Evolutionary conservation across 306 rosid species (phyloP).

Genomic region (Medicago ruthenica): DNA sequence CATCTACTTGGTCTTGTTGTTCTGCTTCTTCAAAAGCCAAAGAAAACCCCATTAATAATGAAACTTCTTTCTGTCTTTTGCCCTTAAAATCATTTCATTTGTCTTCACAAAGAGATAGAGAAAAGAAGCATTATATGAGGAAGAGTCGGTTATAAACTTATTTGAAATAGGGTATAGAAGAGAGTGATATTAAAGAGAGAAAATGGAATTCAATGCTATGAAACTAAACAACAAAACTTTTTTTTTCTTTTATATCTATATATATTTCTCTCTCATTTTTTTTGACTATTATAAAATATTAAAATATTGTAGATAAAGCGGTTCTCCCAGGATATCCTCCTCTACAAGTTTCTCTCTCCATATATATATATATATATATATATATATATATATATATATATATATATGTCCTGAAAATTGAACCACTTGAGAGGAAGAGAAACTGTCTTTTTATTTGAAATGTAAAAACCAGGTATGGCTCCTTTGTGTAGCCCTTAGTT

Average conservation of each 20-base stretch:
- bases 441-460: conserved; percentile 22
- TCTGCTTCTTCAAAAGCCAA: conserved; percentile 28
- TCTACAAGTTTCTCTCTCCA: conserved; percentile 34
- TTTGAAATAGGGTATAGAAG: conserved; percentile 21
- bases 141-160: conserved; percentile 58
- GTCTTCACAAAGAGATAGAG: conserved; percentile 31
- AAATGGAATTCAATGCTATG: conserved; percentile 57
- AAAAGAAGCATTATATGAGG: conserved; percentile 6
- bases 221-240: conserved; percentile 49
- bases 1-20: conserved; percentile 42
- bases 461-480: conserved; percentile 36
- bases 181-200: conserved; percentile 21
- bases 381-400: too few relatives aligned
- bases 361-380: too few relatives aligned
- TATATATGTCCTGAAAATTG: neutral
- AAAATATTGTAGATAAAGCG: conserved; percentile 51
- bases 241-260: neutral
- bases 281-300: neutral
- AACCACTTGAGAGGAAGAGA: conserved; percentile 30
- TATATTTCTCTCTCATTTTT: neutral
- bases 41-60: conserved; percentile 59
- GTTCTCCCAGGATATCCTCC: conserved; percentile 48
- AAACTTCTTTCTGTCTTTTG: conserved; percentile 50
- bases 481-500: conserved; percentile 37
- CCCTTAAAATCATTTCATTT: conserved; percentile 44